These are phyloP conservation scores for Cenchrus purpureus DNA, from an alignment of 176 grass and related monocot species.

Conservation along the genomic window DNA sequence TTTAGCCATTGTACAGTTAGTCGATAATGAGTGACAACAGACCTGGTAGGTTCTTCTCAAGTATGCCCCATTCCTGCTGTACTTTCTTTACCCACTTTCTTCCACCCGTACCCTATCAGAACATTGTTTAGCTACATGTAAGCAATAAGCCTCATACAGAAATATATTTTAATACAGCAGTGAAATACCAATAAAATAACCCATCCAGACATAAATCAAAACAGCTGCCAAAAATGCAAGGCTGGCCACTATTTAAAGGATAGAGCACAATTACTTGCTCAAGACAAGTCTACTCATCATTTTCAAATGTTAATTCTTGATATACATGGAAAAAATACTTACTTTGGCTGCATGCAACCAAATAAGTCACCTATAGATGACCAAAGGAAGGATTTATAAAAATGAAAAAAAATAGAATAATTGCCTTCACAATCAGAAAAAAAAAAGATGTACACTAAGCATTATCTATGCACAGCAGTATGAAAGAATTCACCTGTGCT, in stretches of 20 bases:
- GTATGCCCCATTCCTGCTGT: conserved; percentile 98
- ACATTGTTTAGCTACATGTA: conserved; percentile 13
- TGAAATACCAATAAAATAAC: conserved; percentile 25
- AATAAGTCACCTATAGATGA: not conserved
- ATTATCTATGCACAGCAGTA: not conserved
- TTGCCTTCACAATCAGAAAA: not conserved
- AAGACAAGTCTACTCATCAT: not conserved
- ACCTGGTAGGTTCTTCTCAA: conserved; percentile 98
- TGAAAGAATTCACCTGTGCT: conserved; percentile 47
- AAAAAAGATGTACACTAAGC: not conserved
- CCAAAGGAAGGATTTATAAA: not conserved
- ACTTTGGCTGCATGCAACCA: not conserved
- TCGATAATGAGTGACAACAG: conserved; percentile 14
- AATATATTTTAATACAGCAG: not conserved
- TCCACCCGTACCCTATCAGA: conserved; percentile 72
- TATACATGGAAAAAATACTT: not conserved
- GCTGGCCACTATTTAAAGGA: not conserved
- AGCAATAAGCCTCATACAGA: conserved; percentile 17
- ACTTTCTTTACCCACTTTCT: conserved; percentile 95
- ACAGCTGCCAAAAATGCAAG: conserved; percentile 30
- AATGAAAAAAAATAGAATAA: not conserved
- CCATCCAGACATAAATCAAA: not conserved
- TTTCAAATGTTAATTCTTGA: conserved; percentile 5
- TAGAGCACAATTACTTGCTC: not conserved
- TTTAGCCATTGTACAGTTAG: conserved; percentile 13